These are phyloP conservation scores for Sclerotinia subarctica DNA, from an alignment of 2,329 filamentous ascomycete species.

Conservation along the genomic window DNA sequence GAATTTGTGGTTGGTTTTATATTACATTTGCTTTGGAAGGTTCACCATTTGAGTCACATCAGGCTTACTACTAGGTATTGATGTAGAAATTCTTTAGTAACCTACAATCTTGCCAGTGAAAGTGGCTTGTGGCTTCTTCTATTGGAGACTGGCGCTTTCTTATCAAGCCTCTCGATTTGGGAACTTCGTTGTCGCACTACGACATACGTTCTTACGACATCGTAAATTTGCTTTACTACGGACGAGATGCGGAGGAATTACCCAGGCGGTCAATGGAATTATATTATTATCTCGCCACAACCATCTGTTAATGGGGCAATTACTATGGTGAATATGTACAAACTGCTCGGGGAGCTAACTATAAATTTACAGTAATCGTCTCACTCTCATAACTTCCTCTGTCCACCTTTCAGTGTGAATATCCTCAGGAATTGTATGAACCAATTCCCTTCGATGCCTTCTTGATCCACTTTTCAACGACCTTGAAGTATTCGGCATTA, in stretches of 20 bases:
- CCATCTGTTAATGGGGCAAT: background rate
- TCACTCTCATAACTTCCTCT: background rate
- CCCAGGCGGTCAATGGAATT: background rate
- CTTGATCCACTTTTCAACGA: conserved; percentile 28
- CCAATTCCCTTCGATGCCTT: background rate
- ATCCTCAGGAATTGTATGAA: background rate
- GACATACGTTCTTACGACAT: background rate
- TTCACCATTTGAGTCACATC: too few relatives aligned
- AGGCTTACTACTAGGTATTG: too few relatives aligned
- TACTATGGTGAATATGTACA: conserved; percentile 6
- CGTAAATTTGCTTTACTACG: too few relatives aligned
- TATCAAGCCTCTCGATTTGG: background rate
- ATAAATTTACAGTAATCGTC: background rate
- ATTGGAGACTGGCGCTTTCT: background rate
- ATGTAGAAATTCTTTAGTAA: background rate
- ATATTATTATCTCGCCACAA: background rate
- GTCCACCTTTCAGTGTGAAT: background rate
- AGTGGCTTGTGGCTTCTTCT: background rate
- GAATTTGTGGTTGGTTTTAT: too few relatives aligned
- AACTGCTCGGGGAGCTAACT: background rate
- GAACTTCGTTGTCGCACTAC: conserved; percentile 2
- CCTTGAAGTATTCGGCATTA: conserved; percentile 25
- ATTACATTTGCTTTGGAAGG: too few relatives aligned
- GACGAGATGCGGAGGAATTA: background rate
- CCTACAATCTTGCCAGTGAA: background rate